phyloP scores from a whole-genome alignment of 441 rosid species.

The Populus hybrid region DNA sequence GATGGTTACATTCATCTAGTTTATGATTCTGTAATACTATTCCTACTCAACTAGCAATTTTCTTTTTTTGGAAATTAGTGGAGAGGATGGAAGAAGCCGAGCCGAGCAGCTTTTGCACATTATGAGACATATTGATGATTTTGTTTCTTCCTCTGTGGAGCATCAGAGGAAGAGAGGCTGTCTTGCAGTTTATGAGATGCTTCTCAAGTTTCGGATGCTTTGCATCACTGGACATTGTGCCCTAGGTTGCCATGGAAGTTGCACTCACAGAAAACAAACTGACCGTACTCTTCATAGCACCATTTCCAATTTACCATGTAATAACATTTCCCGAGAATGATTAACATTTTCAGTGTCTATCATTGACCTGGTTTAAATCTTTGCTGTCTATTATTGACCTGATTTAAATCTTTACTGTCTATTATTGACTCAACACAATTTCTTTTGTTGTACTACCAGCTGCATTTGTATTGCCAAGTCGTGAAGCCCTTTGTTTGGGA shows the following conservation, averaged over 20 bases:
- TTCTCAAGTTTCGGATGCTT: constrained; percentile 84
- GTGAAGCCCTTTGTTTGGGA: constrained; percentile 93
- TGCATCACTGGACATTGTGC: constrained; percentile 91
- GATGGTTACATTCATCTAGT: neutral
- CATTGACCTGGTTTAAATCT: constrained; percentile 12
- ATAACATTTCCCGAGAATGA: constrained; percentile 16
- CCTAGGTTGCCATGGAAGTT: constrained; percentile 89
- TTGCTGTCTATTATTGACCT: constrained; percentile 11
- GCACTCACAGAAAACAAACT: constrained; percentile 81
- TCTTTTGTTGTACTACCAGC: constrained; percentile 50
- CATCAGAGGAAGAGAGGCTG: constrained; percentile 97
- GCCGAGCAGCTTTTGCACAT: constrained; percentile 98
- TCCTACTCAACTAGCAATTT: constrained; percentile 27
- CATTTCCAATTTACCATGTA: constrained; percentile 90
- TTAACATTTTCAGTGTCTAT: constrained; percentile 12
- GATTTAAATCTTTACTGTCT: constrained; percentile 9
- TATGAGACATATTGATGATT: constrained; percentile 88
- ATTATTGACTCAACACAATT: constrained; percentile 18
- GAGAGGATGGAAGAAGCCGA: constrained; percentile 99
- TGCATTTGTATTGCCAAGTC: constrained; percentile 92
- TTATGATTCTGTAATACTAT: constrained; percentile 2
- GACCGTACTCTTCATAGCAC: constrained; percentile 74
- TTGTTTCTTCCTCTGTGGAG: constrained; percentile 77
- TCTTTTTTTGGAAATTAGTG: constrained; percentile 53
- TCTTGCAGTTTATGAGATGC: constrained; percentile 90